These are phyloP conservation scores for Dactylella cylindrospora DNA, from an alignment of 2,329 filamentous ascomycete genomes.

Conservation along the genomic window DNA sequence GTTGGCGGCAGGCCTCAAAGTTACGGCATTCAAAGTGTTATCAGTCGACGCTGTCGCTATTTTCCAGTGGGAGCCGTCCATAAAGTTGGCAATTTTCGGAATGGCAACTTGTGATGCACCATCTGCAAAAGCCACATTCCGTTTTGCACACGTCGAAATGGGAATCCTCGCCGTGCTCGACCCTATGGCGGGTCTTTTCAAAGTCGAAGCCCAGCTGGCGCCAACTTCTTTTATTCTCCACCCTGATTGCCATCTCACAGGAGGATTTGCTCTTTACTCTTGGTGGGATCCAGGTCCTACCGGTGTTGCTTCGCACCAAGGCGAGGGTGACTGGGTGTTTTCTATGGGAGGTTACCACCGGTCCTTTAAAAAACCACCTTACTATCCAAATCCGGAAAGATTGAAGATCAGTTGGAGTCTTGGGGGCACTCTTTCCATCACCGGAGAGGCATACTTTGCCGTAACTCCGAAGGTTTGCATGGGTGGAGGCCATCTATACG, in stretches of 20 bases:
- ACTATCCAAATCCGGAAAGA: slow-evolving; percentile 52
- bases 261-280: slow-evolving; percentile 16
- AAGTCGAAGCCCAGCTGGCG: slow-evolving; percentile 53
- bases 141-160: slow-evolving; percentile 52
- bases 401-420: slow-evolving; percentile 53
- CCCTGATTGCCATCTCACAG: slow-evolving; percentile 53
- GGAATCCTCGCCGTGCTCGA: slow-evolving; percentile 52
- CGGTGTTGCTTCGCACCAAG: too few relatives aligned
- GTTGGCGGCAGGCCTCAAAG: slow-evolving; percentile 53
- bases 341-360: slow-evolving; percentile 56
- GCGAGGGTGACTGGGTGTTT: slow-evolving; percentile 55
- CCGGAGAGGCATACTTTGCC: slow-evolving; percentile 55
- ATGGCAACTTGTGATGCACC: slow-evolving; percentile 51
- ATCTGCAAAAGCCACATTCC: slow-evolving; percentile 12
- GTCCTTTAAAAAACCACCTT: slow-evolving; percentile 51
- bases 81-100: slow-evolving; percentile 52
- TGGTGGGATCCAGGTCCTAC: neutral
- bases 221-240: slow-evolving; percentile 54
- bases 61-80: slow-evolving; percentile 49
- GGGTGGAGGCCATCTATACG: slow-evolving; percentile 52
- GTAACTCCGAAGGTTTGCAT: slow-evolving; percentile 55
- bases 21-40: slow-evolving; percentile 54
- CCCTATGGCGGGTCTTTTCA: slow-evolving; percentile 51
- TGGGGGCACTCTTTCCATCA: slow-evolving; percentile 50
- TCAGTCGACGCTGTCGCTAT: slow-evolving; percentile 52